Evolutionary conservation across 2,329 filamentous ascomycete genomes (phyloP), one percentile per base, ranked within the genome.

Genomic region (Alternaria atra): DNA sequence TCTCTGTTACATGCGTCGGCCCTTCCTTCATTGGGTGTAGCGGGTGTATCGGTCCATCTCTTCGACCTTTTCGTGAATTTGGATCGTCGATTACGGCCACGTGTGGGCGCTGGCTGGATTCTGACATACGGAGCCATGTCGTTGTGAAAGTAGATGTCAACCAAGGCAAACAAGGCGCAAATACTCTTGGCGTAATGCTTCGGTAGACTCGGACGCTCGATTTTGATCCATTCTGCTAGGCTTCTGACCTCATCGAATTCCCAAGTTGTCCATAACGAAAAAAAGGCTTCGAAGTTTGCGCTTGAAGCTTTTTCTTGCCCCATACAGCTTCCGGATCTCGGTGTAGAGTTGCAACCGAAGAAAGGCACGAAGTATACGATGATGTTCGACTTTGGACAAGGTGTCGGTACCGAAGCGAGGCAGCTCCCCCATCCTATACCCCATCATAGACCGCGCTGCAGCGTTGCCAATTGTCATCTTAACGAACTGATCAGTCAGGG

Each of bases 181-280:
- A 56, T 56, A 12, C 46, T 27, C 9, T 3, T 13, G 4, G 29
- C 13, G 37, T 51, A 35, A 29, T 42, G 25, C 13, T 50, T 17
- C 3, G 54, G 35, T 25, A 56, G 29, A 10, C 20, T 51, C 27
- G 35, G 10, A 10, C 30, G 23, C 51, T 56, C 35, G 46, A 56
- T n/a, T n/a, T 32, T 43, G 34, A 56, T 56, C 44, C 46, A 51
- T 56, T 51, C 46, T 12, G 37, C 54, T 13, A 52, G 3, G 7
- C 54, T 51, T 17, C 54, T 56, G 17, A 56, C 54, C 27, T 56
- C 54, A 5, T 56, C 54, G 20, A 51, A 52, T 20, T 56, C 46
- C 27, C 54, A 42, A 1, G 54, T 27, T 15, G 34, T 56, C 54
- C 46, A 56, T 25, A 27, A 27, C 5, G 29, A 56, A 10, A 56